These are phyloP conservation scores for Neonectria hederae DNA, from an alignment of 2,329 filamentous ascomycete genomes.

Conservation along the genomic window DNA sequence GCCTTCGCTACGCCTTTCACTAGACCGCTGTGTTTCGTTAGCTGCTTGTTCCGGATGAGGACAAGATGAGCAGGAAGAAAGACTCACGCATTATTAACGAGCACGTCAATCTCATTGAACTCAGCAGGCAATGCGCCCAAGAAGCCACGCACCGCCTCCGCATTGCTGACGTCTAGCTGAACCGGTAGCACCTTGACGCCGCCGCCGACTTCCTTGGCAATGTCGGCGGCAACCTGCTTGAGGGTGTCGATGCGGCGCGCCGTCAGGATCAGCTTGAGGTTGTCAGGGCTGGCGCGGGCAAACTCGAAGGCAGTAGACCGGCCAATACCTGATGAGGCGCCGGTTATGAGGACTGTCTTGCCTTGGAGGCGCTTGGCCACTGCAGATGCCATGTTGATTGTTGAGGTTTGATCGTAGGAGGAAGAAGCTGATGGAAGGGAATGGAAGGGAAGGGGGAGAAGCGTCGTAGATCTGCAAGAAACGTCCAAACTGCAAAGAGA, in stretches of 20 bases:
- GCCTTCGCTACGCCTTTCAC: conserved; percentile 89
- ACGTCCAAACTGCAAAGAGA: conserved; percentile 5
- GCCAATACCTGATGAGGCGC: conserved; percentile 92
- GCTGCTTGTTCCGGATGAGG: neutral
- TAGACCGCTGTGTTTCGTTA: conserved; percentile 71
- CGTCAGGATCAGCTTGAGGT: conserved; percentile 85
- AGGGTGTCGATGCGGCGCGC: conserved; percentile 84
- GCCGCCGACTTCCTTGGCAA: conserved; percentile 77
- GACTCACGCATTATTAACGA: conserved; percentile 95
- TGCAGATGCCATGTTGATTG: conserved; percentile 59
- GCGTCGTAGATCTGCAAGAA: neutral
- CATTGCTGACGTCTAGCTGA: conserved; percentile 85
- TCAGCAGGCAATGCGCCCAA: conserved; percentile 78
- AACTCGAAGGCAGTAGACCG: conserved; percentile 85
- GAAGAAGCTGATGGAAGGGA: neutral
- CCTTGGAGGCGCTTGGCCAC: conserved; percentile 84
- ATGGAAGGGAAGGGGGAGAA: too few relatives aligned
- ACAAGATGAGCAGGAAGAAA: neutral
- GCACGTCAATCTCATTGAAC: conserved; percentile 82
- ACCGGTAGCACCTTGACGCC: conserved; percentile 85
- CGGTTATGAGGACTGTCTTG: conserved; percentile 93
- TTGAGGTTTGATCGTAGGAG: too few relatives aligned
- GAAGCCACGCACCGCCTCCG: conserved; percentile 77
- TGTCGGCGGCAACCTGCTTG: conserved; percentile 78
- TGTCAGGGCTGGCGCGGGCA: conserved; percentile 80